Conservation (phyloP, 352 stramenopile species). For the Globisporangium yorkense region DNA sequence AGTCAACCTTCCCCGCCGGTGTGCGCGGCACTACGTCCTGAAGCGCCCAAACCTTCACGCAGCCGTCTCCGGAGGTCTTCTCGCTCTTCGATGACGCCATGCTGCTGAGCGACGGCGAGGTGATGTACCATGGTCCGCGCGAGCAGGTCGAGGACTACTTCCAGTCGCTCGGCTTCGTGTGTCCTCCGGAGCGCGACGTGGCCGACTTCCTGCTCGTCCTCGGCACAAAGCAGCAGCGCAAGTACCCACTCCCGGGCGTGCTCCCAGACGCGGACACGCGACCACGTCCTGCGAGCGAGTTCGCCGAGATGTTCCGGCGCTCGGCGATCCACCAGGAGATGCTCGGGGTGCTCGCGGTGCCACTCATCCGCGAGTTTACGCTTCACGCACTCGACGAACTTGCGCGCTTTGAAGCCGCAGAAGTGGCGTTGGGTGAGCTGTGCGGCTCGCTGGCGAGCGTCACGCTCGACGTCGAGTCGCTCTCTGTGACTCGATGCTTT, state of each 20-base stretch:
- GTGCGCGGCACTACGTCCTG: too few relatives aligned
- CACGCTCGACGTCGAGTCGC: too few relatives aligned
- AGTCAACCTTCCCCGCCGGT: too few relatives aligned
- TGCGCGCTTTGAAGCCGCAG: too few relatives aligned
- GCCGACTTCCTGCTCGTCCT: slow-evolving; percentile 16
- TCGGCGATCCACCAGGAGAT: slow-evolving; percentile 18
- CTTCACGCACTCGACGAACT: too few relatives aligned
- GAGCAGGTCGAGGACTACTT: slow-evolving; percentile 16
- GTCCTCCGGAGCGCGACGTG: slow-evolving; percentile 10
- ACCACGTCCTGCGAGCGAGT: too few relatives aligned
- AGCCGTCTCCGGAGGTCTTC: slow-evolving; percentile 87
- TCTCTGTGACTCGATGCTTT: too few relatives aligned
- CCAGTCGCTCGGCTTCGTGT: slow-evolving; percentile 9
- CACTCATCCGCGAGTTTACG: background rate
- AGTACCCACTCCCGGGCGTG: too few relatives aligned
- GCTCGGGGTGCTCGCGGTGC: slow-evolving; percentile 9
- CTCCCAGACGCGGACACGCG: too few relatives aligned
- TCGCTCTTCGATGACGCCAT: slow-evolving; percentile 89
- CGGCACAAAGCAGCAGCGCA: slow-evolving; percentile 12
- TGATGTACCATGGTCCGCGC: slow-evolving; percentile 21
- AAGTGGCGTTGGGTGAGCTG: too few relatives aligned
- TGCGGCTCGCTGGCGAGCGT: too few relatives aligned
- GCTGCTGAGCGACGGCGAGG: slow-evolving; percentile 38
- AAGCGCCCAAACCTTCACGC: too few relatives aligned
- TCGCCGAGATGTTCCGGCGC: slow-evolving; percentile 21